These are phyloP conservation scores for Tricholoma furcatifolium DNA, from an alignment of 768 basidiomycete genomes.

Conservation along the genomic window DNA sequence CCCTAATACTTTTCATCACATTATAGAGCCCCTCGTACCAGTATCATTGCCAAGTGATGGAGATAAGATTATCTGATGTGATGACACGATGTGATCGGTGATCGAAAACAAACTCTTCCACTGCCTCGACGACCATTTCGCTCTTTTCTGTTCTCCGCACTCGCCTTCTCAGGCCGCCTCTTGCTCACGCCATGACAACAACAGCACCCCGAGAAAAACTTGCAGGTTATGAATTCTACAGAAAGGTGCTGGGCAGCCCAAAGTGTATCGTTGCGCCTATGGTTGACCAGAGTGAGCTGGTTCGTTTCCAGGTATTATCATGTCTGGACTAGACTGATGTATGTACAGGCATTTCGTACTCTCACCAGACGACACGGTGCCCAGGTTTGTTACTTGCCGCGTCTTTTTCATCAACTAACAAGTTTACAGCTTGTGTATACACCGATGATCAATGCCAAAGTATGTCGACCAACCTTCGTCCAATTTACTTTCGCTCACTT, in stretches of 20 bases:
- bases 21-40: too few relatives aligned
- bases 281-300: constrained; percentile 98
- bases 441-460: constrained; percentile 97
- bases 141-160: too few relatives aligned
- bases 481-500: neutral
- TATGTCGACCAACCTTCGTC: constrained; percentile 20
- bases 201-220: constrained; percentile 39
- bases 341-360: constrained; percentile 81
- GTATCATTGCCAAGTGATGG: too few relatives aligned
- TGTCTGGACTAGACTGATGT: neutral
- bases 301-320: constrained; percentile 38
- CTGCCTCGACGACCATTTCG: too few relatives aligned
- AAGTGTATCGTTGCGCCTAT: constrained; percentile 94
- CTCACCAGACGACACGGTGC: constrained; percentile 82
- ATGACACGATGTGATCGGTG: too few relatives aligned
- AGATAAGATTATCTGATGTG: too few relatives aligned
- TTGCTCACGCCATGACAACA: constrained; percentile 4
- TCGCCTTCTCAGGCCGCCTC: too few relatives aligned
- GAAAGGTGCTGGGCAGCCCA: constrained; percentile 74
- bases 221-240: constrained; percentile 82
- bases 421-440: constrained; percentile 77
- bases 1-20: too few relatives aligned
- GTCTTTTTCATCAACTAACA: neutral
- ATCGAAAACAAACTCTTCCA: too few relatives aligned
- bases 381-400: constrained; percentile 47